Conservation (phyloP, 2,329 filamentous ascomycete species). For the Endothia cerciana region DNA sequence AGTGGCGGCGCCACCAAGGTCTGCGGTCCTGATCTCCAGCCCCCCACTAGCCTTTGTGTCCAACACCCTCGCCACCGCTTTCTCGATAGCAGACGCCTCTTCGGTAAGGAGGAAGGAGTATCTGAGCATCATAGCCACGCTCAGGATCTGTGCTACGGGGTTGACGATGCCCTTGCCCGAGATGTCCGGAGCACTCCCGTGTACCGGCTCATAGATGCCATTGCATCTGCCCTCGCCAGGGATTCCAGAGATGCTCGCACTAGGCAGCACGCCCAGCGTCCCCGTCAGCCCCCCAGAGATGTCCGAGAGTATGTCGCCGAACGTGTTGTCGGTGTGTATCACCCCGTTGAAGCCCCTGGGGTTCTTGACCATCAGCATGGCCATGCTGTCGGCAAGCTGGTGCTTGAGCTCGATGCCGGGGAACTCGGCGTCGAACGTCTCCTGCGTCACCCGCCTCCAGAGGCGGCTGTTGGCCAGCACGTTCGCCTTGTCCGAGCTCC, state of each 20-base stretch:
- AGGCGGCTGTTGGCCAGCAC: conserved; percentile 54
- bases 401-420: conserved; percentile 47
- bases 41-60: conserved; percentile 51
- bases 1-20: conserved; percentile 31
- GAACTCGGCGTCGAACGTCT: conserved; percentile 47
- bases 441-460: conserved; percentile 49
- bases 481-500: conserved; percentile 57
- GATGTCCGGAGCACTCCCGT: conserved; percentile 67
- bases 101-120: conserved; percentile 68
- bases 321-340: conserved; percentile 51
- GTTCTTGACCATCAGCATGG: conserved; percentile 52
- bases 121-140: conserved; percentile 74
- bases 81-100: conserved; percentile 66
- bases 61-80: conserved; percentile 65
- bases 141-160: conserved; percentile 72
- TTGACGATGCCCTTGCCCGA: conserved; percentile 73
- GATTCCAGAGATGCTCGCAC: conserved; percentile 21
- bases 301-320: conserved; percentile 21
- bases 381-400: conserved; percentile 52
- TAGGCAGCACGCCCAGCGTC: conserved; percentile 22
- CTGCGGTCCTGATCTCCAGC: conserved; percentile 50
- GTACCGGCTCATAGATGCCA: conserved; percentile 24
- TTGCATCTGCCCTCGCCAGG: conserved; percentile 14
- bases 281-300: conserved; percentile 20
- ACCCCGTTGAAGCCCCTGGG: conserved; percentile 53